A percentile compares a stretch with the other conserved stretches of the same genome.
These are phyloP conservation scores for Penicillium cinerascens DNA, from an alignment of 495 filamentous ascomycete species.

Conservation along the genomic window DNA sequence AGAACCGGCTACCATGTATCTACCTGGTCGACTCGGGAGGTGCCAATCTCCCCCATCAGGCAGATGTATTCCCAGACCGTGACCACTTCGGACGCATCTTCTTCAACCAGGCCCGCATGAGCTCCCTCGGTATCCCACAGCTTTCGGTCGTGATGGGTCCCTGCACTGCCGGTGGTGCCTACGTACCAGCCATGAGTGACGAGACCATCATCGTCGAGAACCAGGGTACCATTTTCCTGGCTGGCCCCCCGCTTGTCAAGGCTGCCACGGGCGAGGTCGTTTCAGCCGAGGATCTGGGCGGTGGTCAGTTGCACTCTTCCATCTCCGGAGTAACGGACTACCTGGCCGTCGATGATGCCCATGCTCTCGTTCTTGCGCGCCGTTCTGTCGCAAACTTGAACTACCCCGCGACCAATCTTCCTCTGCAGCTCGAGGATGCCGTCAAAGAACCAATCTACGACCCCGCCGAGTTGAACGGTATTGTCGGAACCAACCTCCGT, in stretches of 20 bases:
- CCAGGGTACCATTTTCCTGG: constrained; percentile 94
- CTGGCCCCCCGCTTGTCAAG: constrained; percentile 92
- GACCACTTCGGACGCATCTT: constrained; percentile 98
- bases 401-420: constrained; percentile 54
- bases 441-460: constrained; percentile 77
- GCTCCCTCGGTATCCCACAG: constrained; percentile 79
- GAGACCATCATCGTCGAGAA: constrained; percentile 95
- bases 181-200: constrained; percentile 96
- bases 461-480: constrained; percentile 75
- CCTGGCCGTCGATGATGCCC: constrained; percentile 88
- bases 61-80: constrained; percentile 92
- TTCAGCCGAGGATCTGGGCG: constrained; percentile 87
- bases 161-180: constrained; percentile 94
- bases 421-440: constrained; percentile 20
- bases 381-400: constrained; percentile 85
- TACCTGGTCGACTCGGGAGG: constrained; percentile 97
- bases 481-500: constrained; percentile 83
- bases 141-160: constrained; percentile 96
- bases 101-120: constrained; percentile 95
- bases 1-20: constrained; percentile 85
- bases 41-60: constrained; percentile 92
- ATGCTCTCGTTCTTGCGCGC: constrained; percentile 84
- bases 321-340: constrained; percentile 97
- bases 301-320: constrained; percentile 85
- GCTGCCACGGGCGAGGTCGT: constrained; percentile 95